A percentile compares a stretch with the other conserved stretches of the same genome.
These are phyloP conservation scores for Wallacemonas collosoma DNA, from an alignment of 208 protist species.

Conservation along the genomic window DNA sequence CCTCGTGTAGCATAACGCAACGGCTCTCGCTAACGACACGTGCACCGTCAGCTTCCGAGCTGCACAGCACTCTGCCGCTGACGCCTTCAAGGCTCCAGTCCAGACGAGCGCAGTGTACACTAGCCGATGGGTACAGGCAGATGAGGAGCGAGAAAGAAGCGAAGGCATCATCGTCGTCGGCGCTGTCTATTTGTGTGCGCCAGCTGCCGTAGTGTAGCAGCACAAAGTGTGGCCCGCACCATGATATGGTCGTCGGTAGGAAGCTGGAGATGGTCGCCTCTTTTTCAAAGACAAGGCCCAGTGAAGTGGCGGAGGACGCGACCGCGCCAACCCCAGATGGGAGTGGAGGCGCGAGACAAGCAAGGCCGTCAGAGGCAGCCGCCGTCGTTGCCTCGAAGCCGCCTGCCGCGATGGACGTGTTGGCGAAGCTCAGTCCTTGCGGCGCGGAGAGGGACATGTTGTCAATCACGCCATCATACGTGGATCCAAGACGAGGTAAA, in stretches of 20 bases:
- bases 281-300: not conserved
- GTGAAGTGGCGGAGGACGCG: not conserved
- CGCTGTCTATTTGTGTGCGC: conserved; percentile 13
- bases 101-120: conserved; percentile 35
- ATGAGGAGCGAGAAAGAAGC: conserved; percentile 45
- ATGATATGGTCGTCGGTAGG: conserved; percentile 17
- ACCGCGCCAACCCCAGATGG: conserved; percentile 4
- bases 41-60: conserved; percentile 31
- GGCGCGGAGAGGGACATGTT: conserved; percentile 4
- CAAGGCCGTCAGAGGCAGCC: no score
- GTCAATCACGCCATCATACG: conserved; percentile 1
- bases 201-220: conserved; percentile 30
- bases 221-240: conserved; percentile 43
- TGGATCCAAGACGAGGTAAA: not conserved
- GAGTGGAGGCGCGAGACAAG: no score
- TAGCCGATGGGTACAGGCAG: conserved; percentile 17
- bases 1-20: conserved; percentile 32
- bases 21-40: conserved; percentile 28
- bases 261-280: not conserved
- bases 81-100: conserved; percentile 40
- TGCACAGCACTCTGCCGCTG: conserved; percentile 33
- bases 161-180: conserved; percentile 8
- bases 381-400: not conserved
- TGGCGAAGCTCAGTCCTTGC: not conserved
- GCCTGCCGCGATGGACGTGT: not conserved